Base-by-base conservation (phyloP, 192 early-diverging fungal genomes). In the Umbelopsis sp. region DNA sequence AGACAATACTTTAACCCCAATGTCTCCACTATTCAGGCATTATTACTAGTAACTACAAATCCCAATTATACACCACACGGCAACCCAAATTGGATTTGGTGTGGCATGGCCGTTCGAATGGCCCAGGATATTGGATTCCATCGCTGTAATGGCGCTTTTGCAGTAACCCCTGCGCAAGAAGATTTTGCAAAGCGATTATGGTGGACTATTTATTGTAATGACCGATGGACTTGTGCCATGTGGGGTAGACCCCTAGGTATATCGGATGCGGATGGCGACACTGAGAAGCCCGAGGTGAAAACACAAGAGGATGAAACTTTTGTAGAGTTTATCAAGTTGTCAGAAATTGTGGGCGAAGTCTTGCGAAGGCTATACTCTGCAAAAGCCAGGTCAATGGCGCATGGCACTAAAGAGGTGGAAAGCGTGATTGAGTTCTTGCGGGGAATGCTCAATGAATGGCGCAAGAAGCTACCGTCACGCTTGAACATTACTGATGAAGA, bases 51-150 rank as follows among this genome's bases (percentile, higher is more conserved):
- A 16, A 49, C 68, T 2, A 25, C 55, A 15, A 70, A 61, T 30
- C 41, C 71, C 12, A 33, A 50, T 22, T 48, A 53, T 18, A 73
- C 71, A 68, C 37, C 37, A n/a, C 45, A 68, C 15, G 69, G 73
- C n/a, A 70, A 72, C 50, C 35, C 47, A 6, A 61, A 73, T 48
- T 78, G 76, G 76, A 65, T 78, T 30, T 44, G 49, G 44, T 70
- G 49, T 30, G 70, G 76, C 53, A 69, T 78, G 30, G 76, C 71
- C 21, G 64, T 78, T 22, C 72, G 73, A 68, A 73, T 78, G 76
- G 76, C 76, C 9, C 76, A 78, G 48, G 76, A 78, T 47, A 46
- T 78, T 48, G 76, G 76, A 16, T 51, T 78, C 15, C 76, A 78
- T 70, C 68, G 76, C 35, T 72, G 71, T 30, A 78, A 66, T 55